Conservation (phyloP, 345 rosid species). For the Hibiscus tridactylites region DNA sequence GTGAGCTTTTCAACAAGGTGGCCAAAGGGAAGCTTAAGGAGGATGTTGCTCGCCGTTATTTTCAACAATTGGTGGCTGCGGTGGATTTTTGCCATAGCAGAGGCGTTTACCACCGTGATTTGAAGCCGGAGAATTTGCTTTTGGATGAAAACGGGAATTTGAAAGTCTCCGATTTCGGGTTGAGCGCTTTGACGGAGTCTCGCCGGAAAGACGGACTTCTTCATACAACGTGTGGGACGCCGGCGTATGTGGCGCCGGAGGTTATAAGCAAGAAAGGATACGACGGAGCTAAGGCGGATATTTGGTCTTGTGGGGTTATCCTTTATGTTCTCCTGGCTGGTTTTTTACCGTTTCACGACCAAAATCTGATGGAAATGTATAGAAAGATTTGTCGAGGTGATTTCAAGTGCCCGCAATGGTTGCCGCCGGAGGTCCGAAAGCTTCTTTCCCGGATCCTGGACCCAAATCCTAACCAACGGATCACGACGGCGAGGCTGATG, state of each 20-base stretch:
- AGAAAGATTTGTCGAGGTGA: constrained; percentile 55
- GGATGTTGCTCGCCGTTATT: constrained; percentile 53
- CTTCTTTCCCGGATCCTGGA: constrained; percentile 65
- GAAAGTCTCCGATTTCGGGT: constrained; percentile 69
- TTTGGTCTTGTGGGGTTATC: constrained; percentile 84
- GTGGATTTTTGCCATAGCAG: constrained; percentile 79
- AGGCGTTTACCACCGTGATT: constrained; percentile 78
- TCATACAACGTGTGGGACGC: constrained; percentile 89
- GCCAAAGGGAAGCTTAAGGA: constrained; percentile 71
- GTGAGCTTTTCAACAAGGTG: constrained; percentile 60
- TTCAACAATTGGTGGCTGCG: constrained; percentile 68
- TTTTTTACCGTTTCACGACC: constrained; percentile 63
- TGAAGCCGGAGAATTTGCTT: constrained; percentile 85
- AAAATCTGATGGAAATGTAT: constrained; percentile 63
- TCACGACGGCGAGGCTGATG: constrained; percentile 43
- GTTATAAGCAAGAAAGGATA: constrained; percentile 69
- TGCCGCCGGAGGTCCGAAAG: constrained; percentile 61
- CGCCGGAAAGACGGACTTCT: constrained; percentile 60
- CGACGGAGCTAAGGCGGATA: constrained; percentile 73
- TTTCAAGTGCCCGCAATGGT: constrained; percentile 69
- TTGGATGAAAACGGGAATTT: constrained; percentile 60
- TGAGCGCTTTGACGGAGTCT: constrained; percentile 54
- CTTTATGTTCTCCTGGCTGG: constrained; percentile 71
- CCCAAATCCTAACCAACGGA: constrained; percentile 52
- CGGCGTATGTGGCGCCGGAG: constrained; percentile 87